These are phyloP conservation scores for Intubia oerlemansii DNA, from an alignment of 2,329 filamentous ascomycete genomes.

Conservation along the genomic window DNA sequence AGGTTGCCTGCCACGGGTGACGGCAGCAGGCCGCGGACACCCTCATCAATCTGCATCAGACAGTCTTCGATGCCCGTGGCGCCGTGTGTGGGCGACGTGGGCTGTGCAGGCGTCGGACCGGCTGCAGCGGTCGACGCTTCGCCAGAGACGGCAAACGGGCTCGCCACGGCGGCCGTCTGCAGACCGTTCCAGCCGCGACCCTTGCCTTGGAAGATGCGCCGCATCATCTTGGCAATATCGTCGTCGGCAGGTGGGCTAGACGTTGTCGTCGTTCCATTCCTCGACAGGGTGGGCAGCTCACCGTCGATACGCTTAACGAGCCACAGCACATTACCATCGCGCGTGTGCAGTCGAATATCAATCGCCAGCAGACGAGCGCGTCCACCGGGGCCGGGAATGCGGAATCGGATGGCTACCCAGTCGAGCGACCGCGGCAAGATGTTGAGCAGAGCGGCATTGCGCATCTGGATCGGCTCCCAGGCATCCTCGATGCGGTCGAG, in stretches of 20 bases:
- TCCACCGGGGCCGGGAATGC: constrained; percentile 12
- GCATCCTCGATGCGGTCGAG: constrained; percentile 36
- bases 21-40: constrained; percentile 16
- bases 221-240: constrained; percentile 19
- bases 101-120: too few relatives aligned
- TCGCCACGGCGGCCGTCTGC: constrained; percentile 22
- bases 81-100: not conserved
- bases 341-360: constrained; percentile 26
- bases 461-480: constrained; percentile 22
- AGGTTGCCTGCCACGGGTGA: constrained; percentile 3
- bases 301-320: constrained; percentile 18
- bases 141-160: constrained; percentile 8
- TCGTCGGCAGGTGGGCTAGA: constrained; percentile 8
- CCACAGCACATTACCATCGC: constrained; percentile 29
- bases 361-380: constrained; percentile 21
- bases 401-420: constrained; percentile 36
- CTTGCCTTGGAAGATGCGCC: constrained; percentile 21
- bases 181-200: constrained; percentile 27
- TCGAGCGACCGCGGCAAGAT: constrained; percentile 32
- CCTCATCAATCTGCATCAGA: constrained; percentile 24
- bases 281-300: constrained; percentile 12
- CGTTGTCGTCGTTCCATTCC: not conserved
- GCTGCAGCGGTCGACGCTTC: too few relatives aligned
- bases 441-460: constrained; percentile 24
- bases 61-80: constrained; percentile 21